These are phyloP conservation scores for Ceratopteris richardii DNA, from an alignment of 75 land plant species.

Conservation along the genomic window DNA sequence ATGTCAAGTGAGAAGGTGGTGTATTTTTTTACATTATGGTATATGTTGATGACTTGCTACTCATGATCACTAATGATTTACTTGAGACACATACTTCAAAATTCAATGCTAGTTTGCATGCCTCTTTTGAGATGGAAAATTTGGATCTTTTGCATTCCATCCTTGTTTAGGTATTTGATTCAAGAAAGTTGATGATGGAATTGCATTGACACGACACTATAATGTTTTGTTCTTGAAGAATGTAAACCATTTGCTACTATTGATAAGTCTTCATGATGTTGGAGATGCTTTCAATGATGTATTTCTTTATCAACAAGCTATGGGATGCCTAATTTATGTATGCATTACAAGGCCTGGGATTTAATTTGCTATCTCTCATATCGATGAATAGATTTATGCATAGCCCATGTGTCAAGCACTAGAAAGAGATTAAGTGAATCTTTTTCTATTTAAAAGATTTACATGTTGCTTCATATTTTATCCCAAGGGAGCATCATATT, in stretches of 20 bases:
- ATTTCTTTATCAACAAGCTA: too few species aligned
- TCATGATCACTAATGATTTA: not conserved
- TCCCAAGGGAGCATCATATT: not conserved
- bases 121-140: not conserved
- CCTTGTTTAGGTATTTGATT: not conserved
- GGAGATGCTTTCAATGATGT: too few species aligned
- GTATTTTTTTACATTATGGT: not conserved
- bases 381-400: conserved; percentile 15
- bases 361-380: conserved; percentile 20
- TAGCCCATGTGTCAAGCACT: conserved; percentile 16
- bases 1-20: not conserved
- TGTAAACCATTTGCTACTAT: not conserved
- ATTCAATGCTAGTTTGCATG: not conserved
- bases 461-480: not conserved
- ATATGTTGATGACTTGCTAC: conserved; percentile 10
- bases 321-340: too few species aligned
- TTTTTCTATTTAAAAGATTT: conserved; percentile 38
- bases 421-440: conserved; percentile 22
- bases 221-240: not conserved
- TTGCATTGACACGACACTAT: not conserved
- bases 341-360: too few species aligned
- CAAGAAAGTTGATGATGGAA: not conserved
- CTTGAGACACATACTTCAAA: not conserved
- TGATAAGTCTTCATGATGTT: too few species aligned
- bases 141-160: conserved; percentile 1